Conservation (phyloP, 2,329 filamentous ascomycete species). For the Pleoardoris graminearum region DNA sequence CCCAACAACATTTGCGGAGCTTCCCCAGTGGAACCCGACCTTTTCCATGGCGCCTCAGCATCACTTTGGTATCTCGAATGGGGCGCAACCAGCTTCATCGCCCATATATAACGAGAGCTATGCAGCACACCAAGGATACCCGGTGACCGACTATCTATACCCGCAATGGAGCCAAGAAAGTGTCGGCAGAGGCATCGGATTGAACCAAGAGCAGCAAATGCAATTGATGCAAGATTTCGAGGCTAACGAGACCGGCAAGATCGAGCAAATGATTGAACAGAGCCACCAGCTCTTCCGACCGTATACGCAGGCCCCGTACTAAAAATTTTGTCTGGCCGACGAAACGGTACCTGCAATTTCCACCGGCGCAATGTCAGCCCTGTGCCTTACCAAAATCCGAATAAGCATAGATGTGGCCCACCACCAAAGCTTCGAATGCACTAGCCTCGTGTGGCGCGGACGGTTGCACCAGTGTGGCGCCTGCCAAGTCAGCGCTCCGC, state of each 20-base stretch:
- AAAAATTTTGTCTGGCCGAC: slow-evolving; percentile 9
- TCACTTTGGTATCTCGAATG: slow-evolving; percentile 26
- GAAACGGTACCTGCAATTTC: background rate
- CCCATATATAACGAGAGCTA: slow-evolving; percentile 42
- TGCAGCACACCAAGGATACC: slow-evolving; percentile 40
- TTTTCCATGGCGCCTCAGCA: slow-evolving; percentile 42
- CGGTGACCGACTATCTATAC: slow-evolving; percentile 51
- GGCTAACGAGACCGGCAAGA: slow-evolving; percentile 50
- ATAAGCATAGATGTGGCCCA: no score
- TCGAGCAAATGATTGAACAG: slow-evolving; percentile 48
- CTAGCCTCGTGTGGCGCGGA: no score
- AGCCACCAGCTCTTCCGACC: slow-evolving; percentile 44
- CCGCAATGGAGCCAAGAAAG: slow-evolving; percentile 60
- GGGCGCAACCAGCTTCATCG: slow-evolving; percentile 29
- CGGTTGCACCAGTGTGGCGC: no score
- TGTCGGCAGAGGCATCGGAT: slow-evolving; percentile 42
- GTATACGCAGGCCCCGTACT: slow-evolving; percentile 31
- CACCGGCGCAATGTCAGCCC: background rate
- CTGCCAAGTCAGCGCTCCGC: no score
- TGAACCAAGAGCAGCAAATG: slow-evolving; percentile 79
- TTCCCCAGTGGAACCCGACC: slow-evolving; percentile 43
- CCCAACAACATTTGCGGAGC: slow-evolving; percentile 43
- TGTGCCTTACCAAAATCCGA: no score
- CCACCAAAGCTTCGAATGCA: no score
- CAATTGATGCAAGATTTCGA: slow-evolving; percentile 83